phyloP scores from a whole-genome alignment of 225 moss, liverwort and hornwort genomes.

The Physcomitrium patens region DNA sequence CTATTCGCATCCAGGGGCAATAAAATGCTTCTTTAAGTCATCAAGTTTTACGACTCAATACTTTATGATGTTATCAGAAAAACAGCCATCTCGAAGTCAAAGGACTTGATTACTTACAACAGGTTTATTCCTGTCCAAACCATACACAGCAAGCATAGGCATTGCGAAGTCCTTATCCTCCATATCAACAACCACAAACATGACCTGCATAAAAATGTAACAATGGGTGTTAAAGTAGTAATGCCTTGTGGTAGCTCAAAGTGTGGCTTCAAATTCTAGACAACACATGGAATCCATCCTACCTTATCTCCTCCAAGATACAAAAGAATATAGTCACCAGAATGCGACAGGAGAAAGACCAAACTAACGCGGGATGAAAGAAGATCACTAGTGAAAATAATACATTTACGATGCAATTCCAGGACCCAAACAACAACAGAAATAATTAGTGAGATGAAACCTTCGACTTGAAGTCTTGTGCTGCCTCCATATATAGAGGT shows the following conservation, averaged over 20 bases:
- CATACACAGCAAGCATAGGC: conserved; percentile 89
- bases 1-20: conserved; percentile 1
- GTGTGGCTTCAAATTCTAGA: neutral
- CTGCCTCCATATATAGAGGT: conserved; percentile 61
- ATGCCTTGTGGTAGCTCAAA: neutral
- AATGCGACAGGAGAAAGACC: neutral
- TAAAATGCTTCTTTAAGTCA: conserved; percentile 12
- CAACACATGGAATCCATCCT: neutral
- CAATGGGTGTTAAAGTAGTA: neutral
- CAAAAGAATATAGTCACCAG: too few species aligned
- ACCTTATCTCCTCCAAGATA: too few species aligned
- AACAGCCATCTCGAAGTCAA: conserved; percentile 2
- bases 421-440: conserved; percentile 2
- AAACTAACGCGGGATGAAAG: neutral
- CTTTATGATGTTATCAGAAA: conserved; percentile 17
- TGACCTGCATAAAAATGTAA: conserved; percentile 48
- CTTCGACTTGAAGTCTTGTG: conserved; percentile 75
- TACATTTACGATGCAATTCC: neutral
- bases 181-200: conserved; percentile 85
- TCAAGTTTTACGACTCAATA: neutral
- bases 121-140: conserved; percentile 57
- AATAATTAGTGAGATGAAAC: conserved; percentile 33
- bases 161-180: conserved; percentile 79
- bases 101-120: conserved; percentile 53
- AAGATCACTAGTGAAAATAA: neutral